Evolutionary conservation across 2,329 filamentous ascomycete species (phyloP).

Genomic region (Chlorencoelia australis): DNA sequence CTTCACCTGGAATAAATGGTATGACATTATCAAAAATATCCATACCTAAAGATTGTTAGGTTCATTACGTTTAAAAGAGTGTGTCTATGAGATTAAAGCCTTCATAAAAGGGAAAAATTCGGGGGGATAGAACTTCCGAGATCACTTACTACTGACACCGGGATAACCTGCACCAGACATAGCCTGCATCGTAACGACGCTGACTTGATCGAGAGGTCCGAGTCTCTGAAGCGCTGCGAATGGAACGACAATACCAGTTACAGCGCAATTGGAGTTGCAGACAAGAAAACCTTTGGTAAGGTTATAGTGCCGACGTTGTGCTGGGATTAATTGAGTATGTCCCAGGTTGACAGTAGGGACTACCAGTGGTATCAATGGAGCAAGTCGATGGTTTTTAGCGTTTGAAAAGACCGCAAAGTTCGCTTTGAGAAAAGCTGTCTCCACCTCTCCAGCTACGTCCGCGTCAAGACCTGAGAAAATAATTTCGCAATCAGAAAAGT

Average conservation of each 20-base stretch:
- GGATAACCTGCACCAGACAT: constrained; percentile 89
- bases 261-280: constrained; percentile 97
- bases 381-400: constrained; percentile 90
- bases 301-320: constrained; percentile 65
- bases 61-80: not conserved
- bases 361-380: constrained; percentile 83
- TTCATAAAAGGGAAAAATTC: not conserved
- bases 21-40: constrained; percentile 95
- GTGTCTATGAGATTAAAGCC: not conserved
- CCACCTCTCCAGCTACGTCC: constrained; percentile 89
- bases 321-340: constrained; percentile 80
- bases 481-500: constrained; percentile 84
- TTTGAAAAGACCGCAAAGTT: constrained; percentile 93
- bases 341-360: constrained; percentile 89
- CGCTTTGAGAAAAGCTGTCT: constrained; percentile 82
- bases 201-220: constrained; percentile 65
- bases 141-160: constrained; percentile 56
- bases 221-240: constrained; percentile 87
- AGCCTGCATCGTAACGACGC: constrained; percentile 88
- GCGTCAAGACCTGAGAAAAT: constrained; percentile 90
- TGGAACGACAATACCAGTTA: constrained; percentile 91
- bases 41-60: constrained; percentile 41
- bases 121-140: not conserved
- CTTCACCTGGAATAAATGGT: constrained; percentile 85
- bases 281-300: constrained; percentile 84